Percentiles rank a stretch among this genome's conserved stretches.
phyloP scores from a whole-genome alignment of 2,329 filamentous ascomycete genomes.

The Fusarium cicatricum region DNA sequence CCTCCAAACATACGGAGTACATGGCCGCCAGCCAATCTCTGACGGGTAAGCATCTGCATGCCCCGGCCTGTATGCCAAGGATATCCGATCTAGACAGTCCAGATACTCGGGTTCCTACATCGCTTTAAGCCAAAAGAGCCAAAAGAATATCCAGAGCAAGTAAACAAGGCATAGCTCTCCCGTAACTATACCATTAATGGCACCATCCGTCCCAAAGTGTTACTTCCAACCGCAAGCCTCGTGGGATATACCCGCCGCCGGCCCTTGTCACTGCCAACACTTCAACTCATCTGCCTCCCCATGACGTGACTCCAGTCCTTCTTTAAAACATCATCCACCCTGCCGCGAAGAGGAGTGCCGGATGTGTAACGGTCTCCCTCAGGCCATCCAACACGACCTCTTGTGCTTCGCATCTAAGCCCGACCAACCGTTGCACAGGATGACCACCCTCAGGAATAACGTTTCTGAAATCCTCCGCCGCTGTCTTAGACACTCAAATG shows the following conservation, averaged over 20 bases:
- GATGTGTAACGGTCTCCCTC: conserved; percentile 31
- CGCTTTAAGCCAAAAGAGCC: conserved; percentile 7
- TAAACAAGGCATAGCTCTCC: conserved; percentile 1
- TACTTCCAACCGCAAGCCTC: conserved; percentile 19
- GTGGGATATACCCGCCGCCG: conserved; percentile 4
- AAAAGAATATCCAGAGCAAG: background rate
- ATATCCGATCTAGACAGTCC: conserved; percentile 16
- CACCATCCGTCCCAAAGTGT: background rate
- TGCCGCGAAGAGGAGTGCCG: conserved; percentile 23
- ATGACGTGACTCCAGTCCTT: conserved; percentile 18
- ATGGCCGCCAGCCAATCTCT: conserved; percentile 15
- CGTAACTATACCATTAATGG: background rate
- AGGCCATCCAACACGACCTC: conserved; percentile 6
- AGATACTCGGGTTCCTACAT: conserved; percentile 28
- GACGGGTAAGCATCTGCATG: background rate
- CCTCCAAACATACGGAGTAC: conserved; percentile 19
- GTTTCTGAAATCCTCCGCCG: conserved; percentile 37
- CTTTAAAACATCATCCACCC: conserved; percentile 25
- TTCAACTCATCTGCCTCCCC: background rate
- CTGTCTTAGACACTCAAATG: conserved; percentile 45
- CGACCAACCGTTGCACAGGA: conserved; percentile 32
- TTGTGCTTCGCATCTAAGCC: conserved; percentile 9
- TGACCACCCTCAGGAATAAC: conserved; percentile 28
- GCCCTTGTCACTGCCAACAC: conserved; percentile 13
- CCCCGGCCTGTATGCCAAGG: background rate